Base-by-base conservation (phyloP, 805 yeast genomes). In the Peterozyma toletana region DNA sequence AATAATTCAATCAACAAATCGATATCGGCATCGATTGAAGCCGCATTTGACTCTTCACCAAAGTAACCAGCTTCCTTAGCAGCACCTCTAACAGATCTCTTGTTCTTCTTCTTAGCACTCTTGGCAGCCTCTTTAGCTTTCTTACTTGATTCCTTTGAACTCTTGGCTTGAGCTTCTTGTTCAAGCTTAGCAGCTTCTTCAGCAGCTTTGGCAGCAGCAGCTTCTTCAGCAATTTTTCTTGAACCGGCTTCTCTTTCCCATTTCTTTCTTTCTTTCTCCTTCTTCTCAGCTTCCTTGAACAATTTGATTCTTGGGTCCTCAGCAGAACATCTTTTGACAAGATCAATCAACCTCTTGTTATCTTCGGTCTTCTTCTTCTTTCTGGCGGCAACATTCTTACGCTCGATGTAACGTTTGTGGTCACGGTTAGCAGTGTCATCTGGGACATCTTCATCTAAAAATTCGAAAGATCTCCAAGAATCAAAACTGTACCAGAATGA, bases 351-450 rank as follows among this genome's bases (percentile, higher is more conserved):
- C 63, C 97, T 80, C 63, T 89, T 85, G 73, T 83, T 91, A 69
- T 93, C 99, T 62, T 93, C 97, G 60, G 91, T 89, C 84, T 93
- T 93, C 76, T 80, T 86, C 86, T 91, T 93, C 76, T 87, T 86
- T 75, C 99, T 86, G 47, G 95, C 87, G 54, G 96, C 89, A 68
- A 86, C 80, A 76, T 93, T 93, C 78, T 93, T 93, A 76, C 91
- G 88, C 73, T 93, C 99, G 55, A 90, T 83, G 75, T 88, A 86
- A 73, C 99, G 95, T 76, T 93, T 93, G 80, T 93, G 96, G 67
- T 93, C 99, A 78, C 99, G 89, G 82, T 93, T 93, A 49, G 96
- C 86, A 46, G 97, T 86, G 70, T 93, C 99, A 73, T 93, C 99
- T 55, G 99, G 99, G 59, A 90, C 96, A 63, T 93, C 99, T 75